These are phyloP conservation scores for Albatrellus sp. DNA, from an alignment of 1,284 basidiomycete species.

Conservation along the genomic window DNA sequence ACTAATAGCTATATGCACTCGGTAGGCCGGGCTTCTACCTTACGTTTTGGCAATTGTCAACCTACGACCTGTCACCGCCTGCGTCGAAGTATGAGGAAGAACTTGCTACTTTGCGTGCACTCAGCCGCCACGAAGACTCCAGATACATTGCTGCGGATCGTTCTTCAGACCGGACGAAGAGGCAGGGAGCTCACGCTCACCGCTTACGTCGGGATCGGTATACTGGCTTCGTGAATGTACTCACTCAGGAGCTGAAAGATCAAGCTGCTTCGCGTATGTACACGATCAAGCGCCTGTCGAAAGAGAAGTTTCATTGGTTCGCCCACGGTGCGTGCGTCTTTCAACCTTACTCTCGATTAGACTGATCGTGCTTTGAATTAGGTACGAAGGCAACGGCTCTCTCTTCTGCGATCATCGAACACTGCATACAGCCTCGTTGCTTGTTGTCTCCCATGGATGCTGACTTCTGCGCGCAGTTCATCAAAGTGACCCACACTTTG, in stretches of 20 bases:
- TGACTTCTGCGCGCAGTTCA: conserved; percentile 85
- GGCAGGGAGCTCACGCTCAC: conserved; percentile 42
- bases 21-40: conserved; percentile 78
- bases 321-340: conserved; percentile 34
- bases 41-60: conserved; percentile 91
- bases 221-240: conserved; percentile 37
- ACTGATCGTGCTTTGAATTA: conserved; percentile 9
- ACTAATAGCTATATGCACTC: neutral
- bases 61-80: conserved; percentile 76
- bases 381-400: conserved; percentile 39
- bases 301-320: conserved; percentile 89
- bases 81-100: conserved; percentile 60
- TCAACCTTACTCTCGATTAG: neutral
- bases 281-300: conserved; percentile 63
- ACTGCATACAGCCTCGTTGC: conserved; percentile 88
- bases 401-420: conserved; percentile 64
- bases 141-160: conserved; percentile 49
- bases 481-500: conserved; percentile 76
- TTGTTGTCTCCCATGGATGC: conserved; percentile 93
- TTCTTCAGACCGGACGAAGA: conserved; percentile 45
- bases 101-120: conserved; percentile 37
- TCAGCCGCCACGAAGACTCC: conserved; percentile 51
- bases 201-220: conserved; percentile 50
- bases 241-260: conserved; percentile 64
- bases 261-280: conserved; percentile 61